phyloP scores from a whole-genome alignment of 2,329 filamentous ascomycete species.

The Neofusicoccum ribis region DNA sequence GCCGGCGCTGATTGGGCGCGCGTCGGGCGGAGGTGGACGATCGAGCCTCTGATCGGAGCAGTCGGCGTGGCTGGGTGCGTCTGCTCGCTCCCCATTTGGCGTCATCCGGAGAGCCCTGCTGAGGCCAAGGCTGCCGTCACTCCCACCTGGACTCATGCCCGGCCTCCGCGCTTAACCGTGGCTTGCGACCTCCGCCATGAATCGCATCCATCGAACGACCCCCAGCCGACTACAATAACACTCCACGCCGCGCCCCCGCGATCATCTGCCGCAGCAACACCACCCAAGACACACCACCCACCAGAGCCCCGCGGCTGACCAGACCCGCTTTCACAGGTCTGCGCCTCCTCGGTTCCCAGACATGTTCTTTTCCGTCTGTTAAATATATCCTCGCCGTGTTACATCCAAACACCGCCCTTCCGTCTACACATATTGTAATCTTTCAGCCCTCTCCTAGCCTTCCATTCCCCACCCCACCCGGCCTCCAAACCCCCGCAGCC shows the following conservation, averaged over 20 bases:
- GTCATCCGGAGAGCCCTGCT: conserved; percentile 9
- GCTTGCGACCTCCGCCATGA: conserved; percentile 13
- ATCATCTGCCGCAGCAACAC: conserved; percentile 14
- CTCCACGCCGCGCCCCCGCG: conserved; percentile 13
- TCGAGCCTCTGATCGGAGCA: conserved; percentile 16
- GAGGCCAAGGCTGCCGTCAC: conserved; percentile 1
- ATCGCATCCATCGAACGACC: conserved; percentile 15
- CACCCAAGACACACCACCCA: conserved; percentile 7
- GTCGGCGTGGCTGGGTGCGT: conserved; percentile 12
- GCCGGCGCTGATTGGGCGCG: conserved; percentile 3
- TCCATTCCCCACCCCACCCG: background rate
- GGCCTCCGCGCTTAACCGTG: conserved; percentile 12
- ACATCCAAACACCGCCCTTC: background rate
- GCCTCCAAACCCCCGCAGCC: background rate
- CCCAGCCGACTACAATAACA: conserved; percentile 17
- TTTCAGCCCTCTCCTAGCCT: background rate
- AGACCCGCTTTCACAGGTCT: background rate
- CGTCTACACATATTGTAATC: conserved; percentile 2
- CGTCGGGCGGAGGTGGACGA: conserved; percentile 1
- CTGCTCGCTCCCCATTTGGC: conserved; percentile 12
- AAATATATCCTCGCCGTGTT: conserved; percentile 14
- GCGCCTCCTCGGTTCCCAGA: background rate
- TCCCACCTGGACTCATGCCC: conserved; percentile 1
- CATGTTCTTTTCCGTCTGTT: conserved; percentile 4
- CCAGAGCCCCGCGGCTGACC: background rate